Conservation (phyloP, 176 grass and related monocot species). For the Ensete ventricosum region DNA sequence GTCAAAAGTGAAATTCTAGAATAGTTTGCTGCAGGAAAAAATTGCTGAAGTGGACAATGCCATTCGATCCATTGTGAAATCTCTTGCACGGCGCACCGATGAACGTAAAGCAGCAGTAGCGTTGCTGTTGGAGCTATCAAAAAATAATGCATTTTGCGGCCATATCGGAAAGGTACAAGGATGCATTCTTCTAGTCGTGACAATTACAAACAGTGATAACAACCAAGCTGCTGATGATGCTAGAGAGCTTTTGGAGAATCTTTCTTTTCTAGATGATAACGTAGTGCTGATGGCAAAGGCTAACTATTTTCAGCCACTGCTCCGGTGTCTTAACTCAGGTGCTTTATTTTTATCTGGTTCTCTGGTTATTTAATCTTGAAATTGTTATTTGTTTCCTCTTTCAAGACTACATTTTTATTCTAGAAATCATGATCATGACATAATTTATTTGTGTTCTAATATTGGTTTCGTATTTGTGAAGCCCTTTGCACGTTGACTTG, state of each 20-base stretch:
- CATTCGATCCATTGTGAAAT: neutral
- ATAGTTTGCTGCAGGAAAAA: constrained; percentile 4
- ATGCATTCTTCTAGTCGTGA: constrained; percentile 1
- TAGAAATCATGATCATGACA: too few species aligned
- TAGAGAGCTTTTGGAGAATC: constrained; percentile 9
- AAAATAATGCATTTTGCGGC: neutral
- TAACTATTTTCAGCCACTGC: neutral
- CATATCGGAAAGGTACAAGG: neutral
- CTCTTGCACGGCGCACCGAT: neutral
- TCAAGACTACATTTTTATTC: too few species aligned
- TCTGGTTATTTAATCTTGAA: too few species aligned
- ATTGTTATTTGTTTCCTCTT: too few species aligned
- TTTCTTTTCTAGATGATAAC: neutral
- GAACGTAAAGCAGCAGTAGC: constrained; percentile 1
- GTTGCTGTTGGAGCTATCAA: constrained; percentile 6
- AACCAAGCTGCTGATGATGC: constrained; percentile 3
- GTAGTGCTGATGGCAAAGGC: neutral
- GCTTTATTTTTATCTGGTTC: neutral
- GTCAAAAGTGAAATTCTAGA: neutral
- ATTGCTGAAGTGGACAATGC: constrained; percentile 5
- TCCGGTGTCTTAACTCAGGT: neutral
- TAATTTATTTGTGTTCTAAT: too few species aligned
- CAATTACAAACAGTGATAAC: neutral
- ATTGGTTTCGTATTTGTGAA: too few species aligned
- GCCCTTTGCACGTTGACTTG: too few species aligned